Conservation (phyloP, 768 basidiomycete genomes). For the Naganishia friedmannii region DNA sequence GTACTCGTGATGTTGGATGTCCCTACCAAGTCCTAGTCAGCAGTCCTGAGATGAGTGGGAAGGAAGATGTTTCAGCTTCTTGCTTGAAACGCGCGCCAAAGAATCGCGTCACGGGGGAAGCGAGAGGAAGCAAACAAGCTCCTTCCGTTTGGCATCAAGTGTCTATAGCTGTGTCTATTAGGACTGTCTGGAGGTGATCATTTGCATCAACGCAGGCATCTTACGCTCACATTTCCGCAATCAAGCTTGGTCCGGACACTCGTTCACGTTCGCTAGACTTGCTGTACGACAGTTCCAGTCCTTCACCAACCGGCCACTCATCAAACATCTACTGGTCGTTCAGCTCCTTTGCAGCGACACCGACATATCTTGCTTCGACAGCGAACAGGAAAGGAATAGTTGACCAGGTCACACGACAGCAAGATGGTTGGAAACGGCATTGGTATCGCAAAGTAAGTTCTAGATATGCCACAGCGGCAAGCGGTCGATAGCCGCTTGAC, state of each 20-base stretch:
- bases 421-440: conserved; percentile 47
- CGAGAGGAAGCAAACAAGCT: conserved; percentile 1
- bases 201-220: background rate
- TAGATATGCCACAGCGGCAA: background rate
- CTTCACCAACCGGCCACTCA: background rate
- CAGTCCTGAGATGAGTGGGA: too few species aligned
- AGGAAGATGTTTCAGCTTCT: background rate
- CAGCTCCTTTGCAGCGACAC: too few species aligned
- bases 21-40: too few species aligned
- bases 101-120: background rate
- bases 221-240: background rate
- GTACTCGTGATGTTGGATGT: too few species aligned
- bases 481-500: background rate
- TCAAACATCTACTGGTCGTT: background rate
- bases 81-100: background rate
- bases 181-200: background rate
- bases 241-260: background rate
- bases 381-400: background rate
- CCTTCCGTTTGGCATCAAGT: background rate
- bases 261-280: background rate
- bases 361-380: background rate
- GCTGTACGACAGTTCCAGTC: too few species aligned
- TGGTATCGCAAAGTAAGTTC: conserved; percentile 51
- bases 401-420: background rate
- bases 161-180: too few species aligned